Conservation (phyloP, 805 yeast genomes). For the Wickerhamomyces bovis region DNA sequence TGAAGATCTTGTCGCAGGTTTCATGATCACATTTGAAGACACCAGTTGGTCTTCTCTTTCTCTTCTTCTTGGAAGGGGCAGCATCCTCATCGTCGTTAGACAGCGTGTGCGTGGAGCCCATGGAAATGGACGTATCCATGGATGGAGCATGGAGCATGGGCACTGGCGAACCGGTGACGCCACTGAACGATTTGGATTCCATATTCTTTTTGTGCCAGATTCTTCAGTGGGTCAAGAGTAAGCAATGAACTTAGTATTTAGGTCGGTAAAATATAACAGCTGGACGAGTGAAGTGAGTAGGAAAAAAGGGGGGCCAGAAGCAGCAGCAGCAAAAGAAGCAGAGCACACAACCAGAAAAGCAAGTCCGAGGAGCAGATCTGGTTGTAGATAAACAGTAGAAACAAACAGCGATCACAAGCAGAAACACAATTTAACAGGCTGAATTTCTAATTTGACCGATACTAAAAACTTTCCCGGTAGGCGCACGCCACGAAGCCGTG, state of each 20-base stretch:
- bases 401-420: too few species aligned
- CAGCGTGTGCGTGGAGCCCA: not conserved
- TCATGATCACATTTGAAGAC: conserved; percentile 37
- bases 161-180: not conserved
- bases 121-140: not conserved
- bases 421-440: too few species aligned
- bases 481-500: not conserved
- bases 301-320: too few species aligned
- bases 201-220: not conserved
- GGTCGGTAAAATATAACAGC: too few species aligned
- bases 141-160: not conserved
- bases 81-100: not conserved
- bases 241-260: too few species aligned
- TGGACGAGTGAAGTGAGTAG: too few species aligned
- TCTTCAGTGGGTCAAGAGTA: not conserved
- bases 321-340: too few species aligned
- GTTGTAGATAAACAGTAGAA: too few species aligned
- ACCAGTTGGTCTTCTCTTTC: conserved; percentile 26
- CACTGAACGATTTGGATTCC: not conserved
- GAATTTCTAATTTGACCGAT: too few species aligned
- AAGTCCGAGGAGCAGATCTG: too few species aligned
- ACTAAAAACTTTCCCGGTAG: not conserved
- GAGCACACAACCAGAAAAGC: too few species aligned
- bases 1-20: conserved; percentile 50
- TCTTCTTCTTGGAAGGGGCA: conserved; percentile 11